phyloP scores from a whole-genome alignment of 352 stramenopile species.

The Phytopythium helicoides region DNA sequence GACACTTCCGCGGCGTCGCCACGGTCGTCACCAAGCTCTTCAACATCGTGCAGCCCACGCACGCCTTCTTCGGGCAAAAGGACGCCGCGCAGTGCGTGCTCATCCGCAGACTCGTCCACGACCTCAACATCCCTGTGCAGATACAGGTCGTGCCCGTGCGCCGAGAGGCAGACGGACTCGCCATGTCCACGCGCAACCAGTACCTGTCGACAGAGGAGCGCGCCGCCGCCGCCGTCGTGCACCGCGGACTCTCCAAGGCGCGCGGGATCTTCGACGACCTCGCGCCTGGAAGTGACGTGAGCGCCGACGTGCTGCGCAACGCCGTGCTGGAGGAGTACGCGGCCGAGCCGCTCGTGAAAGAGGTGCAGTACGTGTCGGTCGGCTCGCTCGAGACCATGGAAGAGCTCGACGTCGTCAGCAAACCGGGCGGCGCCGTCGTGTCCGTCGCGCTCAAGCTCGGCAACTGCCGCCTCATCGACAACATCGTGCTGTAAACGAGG shows the following conservation, averaged over 20 bases:
- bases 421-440: slow-evolving; percentile 81
- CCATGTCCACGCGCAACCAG: slow-evolving; percentile 97
- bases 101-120: slow-evolving; percentile 93
- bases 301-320: slow-evolving; percentile 29
- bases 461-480: slow-evolving; percentile 97
- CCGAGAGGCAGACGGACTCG: slow-evolving; percentile 95
- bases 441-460: slow-evolving; percentile 95
- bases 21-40: slow-evolving; percentile 99
- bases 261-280: slow-evolving; percentile 40
- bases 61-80: slow-evolving; percentile 99
- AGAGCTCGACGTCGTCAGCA: slow-evolving; percentile 80
- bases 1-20: slow-evolving; percentile 98
- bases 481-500: slow-evolving; percentile 78
- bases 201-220: slow-evolving; percentile 94
- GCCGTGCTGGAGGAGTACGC: slow-evolving; percentile 58
- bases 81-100: slow-evolving; percentile 97
- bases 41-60: slow-evolving; percentile 96
- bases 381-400: slow-evolving; percentile 94
- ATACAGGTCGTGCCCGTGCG: slow-evolving; percentile 92
- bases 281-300: slow-evolving; percentile 18
- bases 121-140: slow-evolving; percentile 95
- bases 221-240: slow-evolving; percentile 84
- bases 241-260: slow-evolving; percentile 66
- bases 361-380: slow-evolving; percentile 97
- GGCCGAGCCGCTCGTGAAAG: slow-evolving; percentile 87